Conservation (phyloP, 768 basidiomycete genomes). For the Tylopilus sp. region DNA sequence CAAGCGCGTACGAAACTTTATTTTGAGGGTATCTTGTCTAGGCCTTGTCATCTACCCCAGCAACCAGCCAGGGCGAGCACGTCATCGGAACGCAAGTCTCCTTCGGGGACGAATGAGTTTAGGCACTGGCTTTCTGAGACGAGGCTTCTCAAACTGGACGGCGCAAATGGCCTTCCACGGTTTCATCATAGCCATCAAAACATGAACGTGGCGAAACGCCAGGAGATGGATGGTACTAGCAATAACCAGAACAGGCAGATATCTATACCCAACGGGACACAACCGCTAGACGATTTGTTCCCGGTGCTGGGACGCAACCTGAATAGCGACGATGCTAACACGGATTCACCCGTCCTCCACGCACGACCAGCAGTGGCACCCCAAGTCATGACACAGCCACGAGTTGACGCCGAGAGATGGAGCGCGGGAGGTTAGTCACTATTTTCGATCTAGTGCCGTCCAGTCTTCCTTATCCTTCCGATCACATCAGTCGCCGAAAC, state of each 20-base stretch:
- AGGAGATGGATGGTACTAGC: constrained; percentile 1
- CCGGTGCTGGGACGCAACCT: constrained; percentile 8
- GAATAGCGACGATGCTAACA: constrained; percentile 5
- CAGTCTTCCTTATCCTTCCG: constrained; percentile 5
- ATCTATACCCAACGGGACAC: constrained; percentile 7
- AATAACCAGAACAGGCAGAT: constrained; percentile 7
- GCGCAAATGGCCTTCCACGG: constrained; percentile 12
- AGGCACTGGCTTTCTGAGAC: constrained; percentile 32
- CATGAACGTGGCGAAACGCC: constrained; percentile 11
- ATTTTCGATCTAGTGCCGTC: constrained; percentile 3
- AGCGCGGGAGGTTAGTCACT: constrained; percentile 12
- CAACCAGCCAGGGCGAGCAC: constrained; percentile 9
- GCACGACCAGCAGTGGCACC: constrained; percentile 12
- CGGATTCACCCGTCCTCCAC: constrained; percentile 29
- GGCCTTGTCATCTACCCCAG: constrained; percentile 10
- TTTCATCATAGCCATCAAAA: constrained; percentile 10
- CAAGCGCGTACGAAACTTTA: constrained; percentile 43
- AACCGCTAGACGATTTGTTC: constrained; percentile 28
- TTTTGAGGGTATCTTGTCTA: constrained; percentile 40
- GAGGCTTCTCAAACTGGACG: constrained; percentile 22
- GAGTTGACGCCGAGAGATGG: constrained; percentile 7
- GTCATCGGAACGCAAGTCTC: constrained; percentile 10
- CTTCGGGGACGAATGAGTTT: constrained; percentile 25
- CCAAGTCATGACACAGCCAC: constrained; percentile 7
- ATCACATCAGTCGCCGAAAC: constrained; percentile 12